Conservation (phyloP, 495 filamentous ascomycete species). For the Melanomma pulvis-pyrius region DNA sequence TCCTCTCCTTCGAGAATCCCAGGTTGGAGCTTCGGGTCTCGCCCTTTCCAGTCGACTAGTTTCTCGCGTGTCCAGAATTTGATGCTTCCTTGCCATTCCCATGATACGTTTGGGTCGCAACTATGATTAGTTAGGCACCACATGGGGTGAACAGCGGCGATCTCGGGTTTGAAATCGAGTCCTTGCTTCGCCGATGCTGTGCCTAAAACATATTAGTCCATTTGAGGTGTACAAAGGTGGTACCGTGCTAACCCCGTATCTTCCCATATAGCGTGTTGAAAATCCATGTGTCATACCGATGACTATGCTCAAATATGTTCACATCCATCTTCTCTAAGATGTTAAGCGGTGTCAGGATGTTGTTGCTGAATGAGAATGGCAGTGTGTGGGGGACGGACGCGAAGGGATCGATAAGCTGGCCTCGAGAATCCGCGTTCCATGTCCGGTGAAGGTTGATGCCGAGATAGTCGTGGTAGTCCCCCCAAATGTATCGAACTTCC, state of each 20-base stretch:
- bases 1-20: slow-evolving; percentile 79
- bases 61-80: slow-evolving; percentile 61
- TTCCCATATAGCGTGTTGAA: slow-evolving; percentile 92
- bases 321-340: slow-evolving; percentile 89
- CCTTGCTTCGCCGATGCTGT: slow-evolving; percentile 83
- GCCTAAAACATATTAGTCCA: slow-evolving; percentile 38
- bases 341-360: slow-evolving; percentile 80
- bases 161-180: slow-evolving; percentile 72
- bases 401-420: slow-evolving; percentile 39
- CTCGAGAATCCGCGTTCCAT: slow-evolving; percentile 16
- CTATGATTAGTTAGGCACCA: slow-evolving; percentile 89
- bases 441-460: slow-evolving; percentile 20
- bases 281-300: slow-evolving; percentile 82
- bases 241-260: slow-evolving; percentile 61
- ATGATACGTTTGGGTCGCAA: slow-evolving; percentile 89
- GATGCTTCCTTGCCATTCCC: slow-evolving; percentile 91
- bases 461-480: slow-evolving; percentile 72
- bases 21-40: slow-evolving; percentile 34
- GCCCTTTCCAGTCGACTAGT: slow-evolving; percentile 53
- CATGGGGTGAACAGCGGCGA: slow-evolving; percentile 75
- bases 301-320: slow-evolving; percentile 71
- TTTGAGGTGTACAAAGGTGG: neutral
- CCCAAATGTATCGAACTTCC: slow-evolving; percentile 93
- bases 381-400: slow-evolving; percentile 60
- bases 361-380: slow-evolving; percentile 86